These are phyloP conservation scores for Paxillus ammoniavirescens DNA, from an alignment of 768 basidiomycete species.

Conservation along the genomic window DNA sequence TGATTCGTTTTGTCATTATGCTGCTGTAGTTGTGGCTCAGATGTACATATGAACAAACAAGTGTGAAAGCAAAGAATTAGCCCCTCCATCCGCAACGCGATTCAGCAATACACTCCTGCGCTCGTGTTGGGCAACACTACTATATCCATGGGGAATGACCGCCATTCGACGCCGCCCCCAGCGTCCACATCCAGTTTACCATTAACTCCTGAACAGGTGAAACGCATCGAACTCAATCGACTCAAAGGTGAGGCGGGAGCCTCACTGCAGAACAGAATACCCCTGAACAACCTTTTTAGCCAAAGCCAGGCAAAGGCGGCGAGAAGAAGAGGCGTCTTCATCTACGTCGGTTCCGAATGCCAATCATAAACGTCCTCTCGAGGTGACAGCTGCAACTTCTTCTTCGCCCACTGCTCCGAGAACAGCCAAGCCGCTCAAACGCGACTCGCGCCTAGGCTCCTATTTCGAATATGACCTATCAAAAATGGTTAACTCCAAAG, in stretches of 20 bases:
- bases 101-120: too few species aligned
- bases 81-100: too few species aligned
- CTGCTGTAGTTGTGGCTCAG: neutral
- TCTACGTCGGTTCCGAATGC: slow-evolving; percentile 51
- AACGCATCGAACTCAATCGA: slow-evolving; percentile 75
- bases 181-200: slow-evolving; percentile 20
- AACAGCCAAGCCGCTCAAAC: slow-evolving; percentile 50
- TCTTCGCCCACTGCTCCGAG: slow-evolving; percentile 58
- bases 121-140: neutral
- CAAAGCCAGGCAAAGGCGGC: slow-evolving; percentile 70
- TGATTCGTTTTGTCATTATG: neutral
- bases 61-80: too few species aligned
- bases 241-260: slow-evolving; percentile 53
- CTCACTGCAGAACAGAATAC: neutral
- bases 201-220: slow-evolving; percentile 66
- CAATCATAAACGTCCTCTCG: slow-evolving; percentile 76
- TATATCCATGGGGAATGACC: slow-evolving; percentile 5
- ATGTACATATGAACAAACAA: too few species aligned
- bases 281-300: slow-evolving; percentile 40
- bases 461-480: slow-evolving; percentile 98
- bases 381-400: slow-evolving; percentile 53
- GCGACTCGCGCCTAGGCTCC: slow-evolving; percentile 78
- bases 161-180: slow-evolving; percentile 1
- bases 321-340: slow-evolving; percentile 51
- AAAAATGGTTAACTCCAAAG: slow-evolving; percentile 96